A percentile compares a stretch with the other conserved stretches of the same genome.
phyloP scores from a whole-genome alignment of 2,329 filamentous ascomycete species.

The Sporothrix protearum region DNA sequence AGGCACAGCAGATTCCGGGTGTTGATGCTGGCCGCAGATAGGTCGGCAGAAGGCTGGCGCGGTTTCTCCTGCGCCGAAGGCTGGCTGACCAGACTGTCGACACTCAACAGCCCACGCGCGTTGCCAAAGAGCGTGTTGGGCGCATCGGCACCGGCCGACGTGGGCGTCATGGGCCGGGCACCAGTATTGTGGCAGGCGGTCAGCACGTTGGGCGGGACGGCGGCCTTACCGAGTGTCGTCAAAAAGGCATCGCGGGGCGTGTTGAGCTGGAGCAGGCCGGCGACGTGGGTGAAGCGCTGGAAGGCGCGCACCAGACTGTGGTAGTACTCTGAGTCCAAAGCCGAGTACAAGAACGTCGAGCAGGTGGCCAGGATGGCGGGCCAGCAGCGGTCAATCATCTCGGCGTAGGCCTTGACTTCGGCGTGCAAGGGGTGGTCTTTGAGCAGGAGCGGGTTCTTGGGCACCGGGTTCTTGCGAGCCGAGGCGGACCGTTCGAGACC shows the following conservation, averaged over 20 bases:
- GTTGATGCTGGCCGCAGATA: conserved; percentile 59
- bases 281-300: conserved; percentile 92
- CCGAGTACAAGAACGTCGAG: conserved; percentile 90
- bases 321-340: conserved; percentile 90
- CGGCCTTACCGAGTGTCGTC: conserved; percentile 88
- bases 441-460: conserved; percentile 76
- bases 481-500: conserved; percentile 60
- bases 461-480: conserved; percentile 71
- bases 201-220: conserved; percentile 77
- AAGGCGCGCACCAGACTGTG: conserved; percentile 88
- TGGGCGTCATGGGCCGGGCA: conserved; percentile 43
- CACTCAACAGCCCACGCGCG: conserved; percentile 67
- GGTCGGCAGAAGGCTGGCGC: conserved; percentile 57
- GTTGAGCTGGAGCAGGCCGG: conserved; percentile 75
- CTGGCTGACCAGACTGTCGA: conserved; percentile 65
- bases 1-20: conserved; percentile 88
- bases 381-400: conserved; percentile 89
- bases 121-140: conserved; percentile 63
- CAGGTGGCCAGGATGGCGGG: conserved; percentile 91
- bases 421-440: conserved; percentile 66
- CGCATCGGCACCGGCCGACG: conserved; percentile 46
- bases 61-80: conserved; percentile 56
- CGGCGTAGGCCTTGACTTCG: conserved; percentile 73
- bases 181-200: conserved; percentile 56
- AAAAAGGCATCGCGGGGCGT: conserved; percentile 93